Base-by-base conservation (phyloP, 2,329 filamentous ascomycete genomes). In the Zymoseptoria pseudotritici region DNA sequence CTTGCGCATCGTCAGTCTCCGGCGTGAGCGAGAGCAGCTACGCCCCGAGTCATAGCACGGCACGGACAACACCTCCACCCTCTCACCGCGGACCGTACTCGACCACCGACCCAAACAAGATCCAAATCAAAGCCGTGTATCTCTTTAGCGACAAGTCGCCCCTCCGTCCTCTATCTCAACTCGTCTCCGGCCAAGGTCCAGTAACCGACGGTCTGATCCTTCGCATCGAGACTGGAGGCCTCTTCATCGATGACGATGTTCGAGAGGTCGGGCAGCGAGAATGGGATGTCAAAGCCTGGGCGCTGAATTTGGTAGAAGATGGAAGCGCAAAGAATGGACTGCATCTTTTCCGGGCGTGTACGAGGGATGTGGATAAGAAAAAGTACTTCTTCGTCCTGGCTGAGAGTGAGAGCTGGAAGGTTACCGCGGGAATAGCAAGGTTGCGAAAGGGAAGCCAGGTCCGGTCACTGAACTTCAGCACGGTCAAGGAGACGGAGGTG, bases 231-330 rank as follows among this genome's bases (percentile, higher is more conserved):
- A 96, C 91, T 1, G 93, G 96, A 74, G 94, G 94, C 19, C 82
- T 97, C 57, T 97, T 97, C 76, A 94, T 99, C 71, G 94, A 99
- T 73, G 94, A 99, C 74, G 94, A 97, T 73, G 84, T 97, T 56
- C 86, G 92, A 52, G 86, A 86, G 63, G 90, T 97, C 17, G 87
- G 90, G n/a, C 91, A 97, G 76, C 86, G 94, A 61, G 94, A 99
- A 77, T 99, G 94, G 94, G 94, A 99, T 74, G 86, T 97, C 71
- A 97, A 97, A 76, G 92, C 93, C 24, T 97, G 94, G 94, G 96
- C 91, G 51, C 83, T 99, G 76, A 97, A 96, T 77, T 79, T 88
- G 65, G 86, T 95, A 75, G 94, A 97, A 83, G 87, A 70, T 50
- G 69, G 69, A 7, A 58, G 58, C 24, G 66, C 68, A 76, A 77